phyloP scores from a whole-genome alignment of 257 asterid genomes.

The Fraxinus pennsylvanica region DNA sequence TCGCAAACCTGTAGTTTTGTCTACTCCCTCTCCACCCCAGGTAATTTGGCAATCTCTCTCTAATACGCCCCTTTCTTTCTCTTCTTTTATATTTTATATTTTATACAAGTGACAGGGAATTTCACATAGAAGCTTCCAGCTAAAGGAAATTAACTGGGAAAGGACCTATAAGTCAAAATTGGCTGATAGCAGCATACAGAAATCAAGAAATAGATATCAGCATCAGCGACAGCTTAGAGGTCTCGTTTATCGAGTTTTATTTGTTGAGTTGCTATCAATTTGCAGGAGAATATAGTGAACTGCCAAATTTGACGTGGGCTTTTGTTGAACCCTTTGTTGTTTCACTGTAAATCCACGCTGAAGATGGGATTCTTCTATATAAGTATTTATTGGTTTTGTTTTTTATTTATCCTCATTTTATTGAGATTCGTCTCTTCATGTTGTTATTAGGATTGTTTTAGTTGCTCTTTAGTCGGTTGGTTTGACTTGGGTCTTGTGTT shows the following conservation, averaged over 20 bases:
- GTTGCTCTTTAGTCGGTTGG: not conserved
- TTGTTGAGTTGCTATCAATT: not conserved
- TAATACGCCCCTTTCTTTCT: not conserved
- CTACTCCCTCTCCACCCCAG: too few species aligned
- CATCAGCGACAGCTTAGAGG: too few species aligned
- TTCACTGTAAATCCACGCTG: not conserved
- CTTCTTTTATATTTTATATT: not conserved
- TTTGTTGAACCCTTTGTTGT: not conserved
- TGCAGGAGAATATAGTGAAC: not conserved
- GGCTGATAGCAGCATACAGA: not conserved
- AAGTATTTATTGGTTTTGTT: not conserved
- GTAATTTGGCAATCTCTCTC: not conserved
- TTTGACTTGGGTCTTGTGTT: not conserved
- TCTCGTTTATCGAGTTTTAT: not conserved
- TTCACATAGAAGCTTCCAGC: not conserved
- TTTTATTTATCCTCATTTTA: not conserved
- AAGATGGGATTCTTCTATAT: not conserved
- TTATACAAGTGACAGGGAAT: not conserved
- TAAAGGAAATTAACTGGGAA: not conserved
- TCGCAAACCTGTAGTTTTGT: too few species aligned
- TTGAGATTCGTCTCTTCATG: not conserved
- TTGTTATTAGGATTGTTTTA: not conserved
- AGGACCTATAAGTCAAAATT: not conserved
- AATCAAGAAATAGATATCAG: not conserved
- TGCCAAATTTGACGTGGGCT: not conserved